phyloP scores from a whole-genome alignment of 441 rosid genomes.

The Adansonia gregorii region DNA sequence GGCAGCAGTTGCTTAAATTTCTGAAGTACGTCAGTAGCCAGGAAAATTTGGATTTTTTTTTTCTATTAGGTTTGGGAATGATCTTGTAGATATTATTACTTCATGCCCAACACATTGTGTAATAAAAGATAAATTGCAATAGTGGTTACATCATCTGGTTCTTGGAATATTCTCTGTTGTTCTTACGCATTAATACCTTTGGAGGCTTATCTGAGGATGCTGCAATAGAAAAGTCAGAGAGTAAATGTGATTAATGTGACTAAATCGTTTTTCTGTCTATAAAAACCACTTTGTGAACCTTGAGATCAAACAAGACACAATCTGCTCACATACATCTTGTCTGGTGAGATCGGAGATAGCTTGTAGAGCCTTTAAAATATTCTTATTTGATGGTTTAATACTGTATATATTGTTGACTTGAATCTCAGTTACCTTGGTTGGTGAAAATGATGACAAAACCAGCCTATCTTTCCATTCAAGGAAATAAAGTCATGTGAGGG shows the following conservation, averaged over 20 bases:
- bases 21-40: neutral
- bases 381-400: slow-evolving; percentile 12
- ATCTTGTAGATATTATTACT: neutral
- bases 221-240: neutral
- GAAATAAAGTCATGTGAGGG: neutral
- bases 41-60: neutral
- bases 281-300: slow-evolving; percentile 24
- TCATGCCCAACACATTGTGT: neutral
- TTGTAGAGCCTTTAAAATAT: slow-evolving; percentile 29
- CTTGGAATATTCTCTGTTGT: neutral
- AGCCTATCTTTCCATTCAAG: neutral
- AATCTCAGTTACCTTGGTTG: slow-evolving; percentile 2
- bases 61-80: neutral
- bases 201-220: neutral
- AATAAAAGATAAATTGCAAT: neutral
- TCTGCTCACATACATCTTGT: slow-evolving; percentile 28
- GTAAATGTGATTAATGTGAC: slow-evolving; percentile 5
- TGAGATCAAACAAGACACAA: slow-evolving; percentile 17
- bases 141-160: neutral
- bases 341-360: slow-evolving; percentile 31
- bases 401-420: neutral
- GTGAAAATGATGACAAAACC: slow-evolving; percentile 10
- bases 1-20: neutral
- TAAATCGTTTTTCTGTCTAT: slow-evolving; percentile 21
- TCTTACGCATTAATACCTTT: slow-evolving; percentile 11